Evolutionary conservation across 2,329 filamentous ascomycete species (phyloP), one percentile per base, ranked within the genome.

Genomic region (Atkinsonella hypoxylon): DNA sequence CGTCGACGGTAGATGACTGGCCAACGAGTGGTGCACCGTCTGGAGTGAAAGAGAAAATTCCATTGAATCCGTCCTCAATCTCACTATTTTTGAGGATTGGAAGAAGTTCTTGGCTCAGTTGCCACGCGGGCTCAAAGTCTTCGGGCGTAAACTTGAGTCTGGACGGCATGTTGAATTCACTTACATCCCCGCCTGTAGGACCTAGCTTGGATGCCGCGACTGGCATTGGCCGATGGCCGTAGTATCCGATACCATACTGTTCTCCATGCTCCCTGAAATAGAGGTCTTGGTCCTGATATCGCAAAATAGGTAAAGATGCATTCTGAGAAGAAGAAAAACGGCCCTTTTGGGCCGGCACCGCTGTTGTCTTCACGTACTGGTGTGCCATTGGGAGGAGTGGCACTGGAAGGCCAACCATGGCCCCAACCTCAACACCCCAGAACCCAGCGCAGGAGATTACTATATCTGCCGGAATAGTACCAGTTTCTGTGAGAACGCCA

Each of bases 241-340:
- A 83, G 58, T 76, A 83, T 8, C 80, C 80, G 54, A 83, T 83
- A 9, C 80, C 80, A 51, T 73, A 76, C 46, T 75, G 74, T 20
- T 81, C 78, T 4, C 80, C 81, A 54, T 83, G 80, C 59, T 83
- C 79, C 9, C 80, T 75, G 57, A 80, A 83, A 62, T 83, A 83
- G 1, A 83, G 69, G 53, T 83, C 78, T 49, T 78, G 72, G 54
- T 83, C 80, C 56, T 83, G 81, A 55, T 83, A 72, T 2, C 80
- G 73, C 1, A 83, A 64, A 20, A 83, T 83, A 0, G 81, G 80
- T 0, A 80, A 63, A 1, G 56, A 64, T 0, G 78, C 79, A 5
- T 73, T 74, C 53, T 78, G 75, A 3, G 70, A 66, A 1, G 53
- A 53, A 2, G 54, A 47, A 12, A 62, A 60, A 51, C 58, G 75